A percentile compares a stretch with the other conserved stretches of the same genome.
Conservation (phyloP, 192 early-diverging fungal genomes). For the Rhizoclosmatium globosum region DNA sequence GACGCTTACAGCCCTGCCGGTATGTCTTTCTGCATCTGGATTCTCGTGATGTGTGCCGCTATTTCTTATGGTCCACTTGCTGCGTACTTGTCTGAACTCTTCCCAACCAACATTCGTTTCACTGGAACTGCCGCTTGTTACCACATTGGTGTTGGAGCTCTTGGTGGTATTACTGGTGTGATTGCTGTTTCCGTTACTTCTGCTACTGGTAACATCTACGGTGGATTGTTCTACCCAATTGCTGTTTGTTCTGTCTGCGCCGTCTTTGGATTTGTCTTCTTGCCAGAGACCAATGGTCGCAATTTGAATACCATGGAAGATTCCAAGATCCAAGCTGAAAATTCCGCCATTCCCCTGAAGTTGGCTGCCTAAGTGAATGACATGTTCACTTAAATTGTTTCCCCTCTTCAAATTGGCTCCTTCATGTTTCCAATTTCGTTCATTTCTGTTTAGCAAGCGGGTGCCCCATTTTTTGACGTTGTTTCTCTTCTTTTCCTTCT, state of each 20-base stretch:
- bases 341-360: background rate
- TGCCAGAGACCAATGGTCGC: constrained; percentile 34
- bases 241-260: background rate
- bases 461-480: constrained; percentile 1
- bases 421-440: background rate
- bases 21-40: constrained; percentile 24
- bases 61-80: constrained; percentile 45
- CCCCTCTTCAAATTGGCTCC: background rate
- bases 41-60: constrained; percentile 3
- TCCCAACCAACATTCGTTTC: constrained; percentile 43
- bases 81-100: constrained; percentile 46
- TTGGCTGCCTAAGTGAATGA: too few relatives aligned
- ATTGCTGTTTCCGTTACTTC: constrained; percentile 29
- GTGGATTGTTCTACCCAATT: constrained; percentile 41
- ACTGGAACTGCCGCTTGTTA: constrained; percentile 13
- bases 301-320: background rate
- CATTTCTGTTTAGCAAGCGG: constrained; percentile 5
- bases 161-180: constrained; percentile 37
- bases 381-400: too few relatives aligned
- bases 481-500: background rate
- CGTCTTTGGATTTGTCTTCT: constrained; percentile 25
- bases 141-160: constrained; percentile 41
- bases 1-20: constrained; percentile 15
- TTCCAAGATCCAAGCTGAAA: background rate
- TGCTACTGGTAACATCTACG: constrained; percentile 36